A percentile compares a stretch with the other conserved stretches of the same genome.
Conservation (phyloP, 306 rosid genomes). For the Mimosa bimucronata region DNA sequence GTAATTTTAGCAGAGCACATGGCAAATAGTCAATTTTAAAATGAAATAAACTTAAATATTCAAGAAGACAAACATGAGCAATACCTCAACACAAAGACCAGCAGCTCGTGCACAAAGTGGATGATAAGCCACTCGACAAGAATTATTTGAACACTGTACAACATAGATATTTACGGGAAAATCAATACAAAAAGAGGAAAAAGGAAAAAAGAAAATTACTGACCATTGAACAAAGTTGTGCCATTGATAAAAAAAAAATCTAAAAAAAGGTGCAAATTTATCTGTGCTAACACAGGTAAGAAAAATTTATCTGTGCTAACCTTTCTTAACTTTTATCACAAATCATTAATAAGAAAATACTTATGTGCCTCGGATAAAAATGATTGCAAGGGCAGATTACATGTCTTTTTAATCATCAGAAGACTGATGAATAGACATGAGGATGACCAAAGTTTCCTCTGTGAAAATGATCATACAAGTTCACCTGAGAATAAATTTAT, state of each 20-base stretch:
- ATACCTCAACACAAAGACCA: constrained; percentile 99
- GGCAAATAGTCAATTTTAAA: constrained; percentile 20
- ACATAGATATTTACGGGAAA: constrained; percentile 27
- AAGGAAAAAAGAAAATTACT: constrained; percentile 10
- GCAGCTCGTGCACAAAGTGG: constrained; percentile 99
- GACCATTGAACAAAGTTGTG: constrained; percentile 21
- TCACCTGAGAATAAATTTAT: not conserved
- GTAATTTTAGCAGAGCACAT: constrained; percentile 29
- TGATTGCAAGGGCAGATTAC: not conserved
- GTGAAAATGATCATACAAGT: not conserved
- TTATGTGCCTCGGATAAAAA: not conserved
- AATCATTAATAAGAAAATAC: not conserved
- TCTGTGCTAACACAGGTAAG: not conserved
- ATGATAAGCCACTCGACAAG: constrained; percentile 94
- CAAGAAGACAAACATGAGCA: constrained; percentile 21
- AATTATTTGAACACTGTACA: constrained; percentile 86
- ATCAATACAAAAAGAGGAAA: constrained; percentile 21
- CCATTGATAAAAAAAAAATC: not conserved
- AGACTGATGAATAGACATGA: not conserved
- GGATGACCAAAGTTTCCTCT: not conserved
- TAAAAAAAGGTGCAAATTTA: not conserved
- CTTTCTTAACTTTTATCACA: not conserved
- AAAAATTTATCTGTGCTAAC: no score
- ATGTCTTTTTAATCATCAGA: not conserved
- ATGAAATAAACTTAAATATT: constrained; percentile 17